These are phyloP conservation scores for Kalanchoe fedtschenkoi DNA, from an alignment of 164 flowering plant species.

Conservation along the genomic window DNA sequence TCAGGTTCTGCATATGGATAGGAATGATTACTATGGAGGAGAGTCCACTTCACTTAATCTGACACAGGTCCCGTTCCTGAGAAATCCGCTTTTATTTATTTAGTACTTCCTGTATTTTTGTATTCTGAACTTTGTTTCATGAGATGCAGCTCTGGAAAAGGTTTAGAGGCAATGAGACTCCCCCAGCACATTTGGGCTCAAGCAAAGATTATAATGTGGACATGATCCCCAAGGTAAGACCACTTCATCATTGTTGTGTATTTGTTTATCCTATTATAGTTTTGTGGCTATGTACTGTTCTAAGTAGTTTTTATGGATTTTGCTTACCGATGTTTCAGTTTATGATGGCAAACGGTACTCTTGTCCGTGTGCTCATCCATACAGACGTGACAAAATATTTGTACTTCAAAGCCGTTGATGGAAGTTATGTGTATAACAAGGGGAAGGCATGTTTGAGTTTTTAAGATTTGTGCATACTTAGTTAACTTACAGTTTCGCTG, in stretches of 20 bases:
- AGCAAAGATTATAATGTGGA: constrained; percentile 94
- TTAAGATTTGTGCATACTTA: neutral
- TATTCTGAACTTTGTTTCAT: neutral
- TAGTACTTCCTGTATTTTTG: neutral
- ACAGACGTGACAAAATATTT: constrained; percentile 88
- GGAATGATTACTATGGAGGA: constrained; percentile 91
- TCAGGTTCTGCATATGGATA: constrained; percentile 94
- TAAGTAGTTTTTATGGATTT: neutral
- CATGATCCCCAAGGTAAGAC: constrained; percentile 83
- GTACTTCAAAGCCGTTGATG: constrained; percentile 84
- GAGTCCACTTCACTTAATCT: constrained; percentile 86
- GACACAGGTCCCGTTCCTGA: constrained; percentile 41
- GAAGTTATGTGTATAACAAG: constrained; percentile 75
- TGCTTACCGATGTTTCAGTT: constrained; percentile 30
- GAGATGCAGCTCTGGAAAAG: constrained; percentile 76
- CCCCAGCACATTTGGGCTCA: constrained; percentile 76
- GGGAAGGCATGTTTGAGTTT: constrained; percentile 48
- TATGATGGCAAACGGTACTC: constrained; percentile 93
- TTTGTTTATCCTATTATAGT: neutral
- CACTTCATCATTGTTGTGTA: neutral
- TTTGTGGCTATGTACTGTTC: neutral
- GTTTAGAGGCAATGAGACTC: constrained; percentile 68
- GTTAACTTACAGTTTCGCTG: neutral
- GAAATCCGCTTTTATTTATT: neutral
- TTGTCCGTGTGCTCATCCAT: constrained; percentile 86